Base-by-base conservation (phyloP, 768 basidiomycete species). In the Mycena leptocephala region DNA sequence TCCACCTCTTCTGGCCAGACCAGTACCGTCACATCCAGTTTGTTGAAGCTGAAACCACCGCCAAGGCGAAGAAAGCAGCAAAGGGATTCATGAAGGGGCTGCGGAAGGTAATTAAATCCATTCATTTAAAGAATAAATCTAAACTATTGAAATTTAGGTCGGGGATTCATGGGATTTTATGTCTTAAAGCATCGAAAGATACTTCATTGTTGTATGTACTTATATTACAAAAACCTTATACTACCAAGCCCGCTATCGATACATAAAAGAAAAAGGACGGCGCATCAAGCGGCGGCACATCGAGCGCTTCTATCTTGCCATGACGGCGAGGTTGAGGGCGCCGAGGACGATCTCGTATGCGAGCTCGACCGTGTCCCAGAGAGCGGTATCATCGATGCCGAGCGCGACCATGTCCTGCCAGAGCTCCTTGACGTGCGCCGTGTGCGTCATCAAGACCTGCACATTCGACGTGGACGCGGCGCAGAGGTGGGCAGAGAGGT, bases 391-490 rank as follows among this genome's bases (percentile, higher is more conserved):
- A 77, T 90, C 89, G 9, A 96, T 81, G 26, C 95, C 95, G 46
- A 96, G 91, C 14, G 92, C 90, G 64, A 92, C 93, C 80, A 92
- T 91, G 81, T 95, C 94, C 78, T 93, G 92, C 95, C 95, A 97
- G 26, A 96, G 86, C 75, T 94, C 95, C 79, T 93, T 94, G 63
- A 95, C 91, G 77, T 90, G 90, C 39, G 92, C 89, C n/a, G 95
- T 90, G 71, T 92, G 91, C 33, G 86, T 86, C 78, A 86, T 90
- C 26, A 91, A 87, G 3, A 82, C 86, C 66, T 86, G 85, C 33
- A 89, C 83, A 70, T 87, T 88, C n/a, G 81, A 81, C 1, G 87
- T 84, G 10, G 90, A 87, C 30, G 89, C 88, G 11, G 87, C 83
- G 79, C 87, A 87, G 35, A 93, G 87, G 81, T 91, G 90, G 8